Percentiles rank a stretch among this genome's conserved stretches.
Conservation (phyloP, 2,329 filamentous ascomycete genomes). For the Microcera coccophila region DNA sequence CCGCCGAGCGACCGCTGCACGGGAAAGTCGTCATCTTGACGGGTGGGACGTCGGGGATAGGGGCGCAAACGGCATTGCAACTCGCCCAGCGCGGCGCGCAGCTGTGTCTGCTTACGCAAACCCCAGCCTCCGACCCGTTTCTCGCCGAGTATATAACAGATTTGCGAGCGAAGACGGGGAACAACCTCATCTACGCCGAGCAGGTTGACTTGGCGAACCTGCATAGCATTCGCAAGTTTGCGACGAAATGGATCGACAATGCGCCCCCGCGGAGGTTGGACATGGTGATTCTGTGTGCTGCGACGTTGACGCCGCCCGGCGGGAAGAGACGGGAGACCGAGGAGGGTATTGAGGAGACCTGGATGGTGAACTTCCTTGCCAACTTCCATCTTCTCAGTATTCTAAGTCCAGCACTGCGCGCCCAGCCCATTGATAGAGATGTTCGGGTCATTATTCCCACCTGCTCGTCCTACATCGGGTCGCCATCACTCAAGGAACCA, state of each 20-base stretch:
- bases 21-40: constrained; percentile 93
- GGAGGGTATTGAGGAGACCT: constrained; percentile 83
- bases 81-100: constrained; percentile 83
- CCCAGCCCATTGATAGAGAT: constrained; percentile 90
- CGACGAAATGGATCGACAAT: constrained; percentile 98
- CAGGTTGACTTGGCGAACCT: constrained; percentile 85
- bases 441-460: constrained; percentile 83
- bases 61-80: constrained; percentile 68
- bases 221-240: constrained; percentile 88
- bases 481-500: constrained; percentile 59
- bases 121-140: constrained; percentile 78
- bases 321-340: constrained; percentile 57
- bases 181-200: constrained; percentile 90
- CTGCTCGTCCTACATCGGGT: constrained; percentile 83
- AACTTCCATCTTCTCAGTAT: constrained; percentile 95
- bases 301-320: constrained; percentile 68
- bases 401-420: constrained; percentile 81
- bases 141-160: constrained; percentile 91
- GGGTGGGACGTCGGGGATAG: constrained; percentile 90
- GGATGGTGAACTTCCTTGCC: constrained; percentile 91
- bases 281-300: constrained; percentile 84
- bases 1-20: constrained; percentile 79
- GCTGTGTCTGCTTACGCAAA: constrained; percentile 81
- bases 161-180: constrained; percentile 69
- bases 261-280: constrained; percentile 83